Evolutionary conservation across 176 grass and related monocot species (phyloP), one percentile per base, ranked within the genome.

Genomic region (Phoenix dactylifera): DNA sequence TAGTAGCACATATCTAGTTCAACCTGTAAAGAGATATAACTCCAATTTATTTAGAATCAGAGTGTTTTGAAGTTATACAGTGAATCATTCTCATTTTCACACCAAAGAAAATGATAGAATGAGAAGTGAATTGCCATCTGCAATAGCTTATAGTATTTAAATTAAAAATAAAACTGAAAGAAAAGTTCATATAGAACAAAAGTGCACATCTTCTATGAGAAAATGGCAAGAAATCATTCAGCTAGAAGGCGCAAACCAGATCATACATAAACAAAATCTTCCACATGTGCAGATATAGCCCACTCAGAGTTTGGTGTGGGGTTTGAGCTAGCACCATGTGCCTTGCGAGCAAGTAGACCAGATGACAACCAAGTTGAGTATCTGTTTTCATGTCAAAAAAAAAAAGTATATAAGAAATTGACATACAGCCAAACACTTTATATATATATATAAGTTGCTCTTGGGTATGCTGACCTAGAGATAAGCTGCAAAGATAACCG

Each of bases 211-310:
- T 44, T 44, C 35, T 10, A 44, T 12, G 35, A 44, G 32, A 70
- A 9, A 50, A 14, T 48, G 18, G 17, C 15, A 6, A 59, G 54
- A 58, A 49, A 70, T 18, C 57, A 58, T 7, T 25, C 20, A 55
- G 18, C 2, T 18, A 52, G 24, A 51, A 55, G 20, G 50, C 12
- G 35, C 26, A 24, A 7, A 54, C 72, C 9, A 25, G 17, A 83
- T 12, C 90, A 60, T 92, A 98, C 93, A 80, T 79, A 98, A 57
- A 98, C 65, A 56, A 98, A 98, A 83, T 92, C 82, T 63, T 98
- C 93, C 15, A 86, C 57, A 30, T 79, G 84, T 52, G 78, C 71
- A 81, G 84, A 85, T 63, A 86, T 52, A 51, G 93, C 76, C 93
- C 93, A 98, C 60, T 92, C 88, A 71, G 71, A 50, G 50, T 92